A percentile compares a stretch with the other conserved stretches of the same genome.
Conservation (phyloP, 2,329 filamentous ascomycete genomes). For the Fusarium staphyleae region DNA sequence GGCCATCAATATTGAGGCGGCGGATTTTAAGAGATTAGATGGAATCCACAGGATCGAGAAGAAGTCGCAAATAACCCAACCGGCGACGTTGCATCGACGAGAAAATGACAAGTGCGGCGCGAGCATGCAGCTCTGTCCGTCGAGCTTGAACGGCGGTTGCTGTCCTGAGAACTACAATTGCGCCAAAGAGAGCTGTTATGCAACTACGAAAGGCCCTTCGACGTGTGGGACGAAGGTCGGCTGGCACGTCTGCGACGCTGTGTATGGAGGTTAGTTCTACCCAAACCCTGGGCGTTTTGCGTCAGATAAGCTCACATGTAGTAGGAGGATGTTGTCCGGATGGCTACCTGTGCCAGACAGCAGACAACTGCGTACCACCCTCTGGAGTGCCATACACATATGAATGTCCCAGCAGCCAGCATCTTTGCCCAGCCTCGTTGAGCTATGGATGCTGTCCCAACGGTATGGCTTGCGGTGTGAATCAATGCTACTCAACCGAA, state of each 20-base stretch:
- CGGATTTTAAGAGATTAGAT: constrained; percentile 42
- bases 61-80: constrained; percentile 35
- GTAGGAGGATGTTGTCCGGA: constrained; percentile 55
- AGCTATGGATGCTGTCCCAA: constrained; percentile 61
- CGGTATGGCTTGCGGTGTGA: constrained; percentile 57
- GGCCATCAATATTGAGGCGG: constrained; percentile 31
- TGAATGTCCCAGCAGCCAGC: constrained; percentile 55
- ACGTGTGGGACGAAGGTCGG: constrained; percentile 48
- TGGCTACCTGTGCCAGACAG: constrained; percentile 53
- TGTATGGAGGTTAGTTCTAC: constrained; percentile 45
- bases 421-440: constrained; percentile 57
- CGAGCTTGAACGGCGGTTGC: constrained; percentile 54
- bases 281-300: background rate
- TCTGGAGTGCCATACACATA: constrained; percentile 50
- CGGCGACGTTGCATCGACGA: constrained; percentile 24
- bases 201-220: constrained; percentile 53
- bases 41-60: constrained; percentile 45
- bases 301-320: constrained; percentile 21
- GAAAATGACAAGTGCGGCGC: constrained; percentile 39
- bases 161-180: constrained; percentile 59
- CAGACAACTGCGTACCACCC: constrained; percentile 53
- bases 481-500: constrained; percentile 57
- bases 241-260: constrained; percentile 51
- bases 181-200: constrained; percentile 55
- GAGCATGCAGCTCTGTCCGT: constrained; percentile 47